phyloP scores from a whole-genome alignment of 2,329 filamentous ascomycete genomes.

The Daldinia sp. region DNA sequence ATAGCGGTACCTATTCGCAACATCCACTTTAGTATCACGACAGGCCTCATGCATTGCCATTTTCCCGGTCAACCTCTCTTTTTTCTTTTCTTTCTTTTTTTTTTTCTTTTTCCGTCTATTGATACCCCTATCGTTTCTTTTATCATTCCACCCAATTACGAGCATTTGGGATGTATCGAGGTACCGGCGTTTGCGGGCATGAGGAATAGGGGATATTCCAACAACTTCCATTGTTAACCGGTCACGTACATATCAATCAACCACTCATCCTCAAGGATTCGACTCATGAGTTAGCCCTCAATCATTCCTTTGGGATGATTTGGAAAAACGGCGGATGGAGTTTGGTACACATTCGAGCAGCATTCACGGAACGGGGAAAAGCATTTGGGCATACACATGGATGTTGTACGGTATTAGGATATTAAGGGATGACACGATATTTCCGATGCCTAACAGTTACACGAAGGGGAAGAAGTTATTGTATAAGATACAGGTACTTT shows the following conservation, averaged over 20 bases:
- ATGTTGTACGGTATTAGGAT: constrained; percentile 18
- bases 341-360: constrained; percentile 26
- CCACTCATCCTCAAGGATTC: not conserved
- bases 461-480: constrained; percentile 13
- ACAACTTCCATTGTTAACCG: constrained; percentile 32
- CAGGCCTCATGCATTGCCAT: constrained; percentile 3
- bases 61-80: constrained; percentile 20
- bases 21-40: not conserved
- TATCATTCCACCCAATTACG: constrained; percentile 35
- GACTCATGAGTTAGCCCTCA: not conserved
- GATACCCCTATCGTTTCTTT: constrained; percentile 46
- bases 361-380: constrained; percentile 28
- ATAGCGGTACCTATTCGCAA: constrained; percentile 20
- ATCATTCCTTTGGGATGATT: not conserved
- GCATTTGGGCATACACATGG: constrained; percentile 20
- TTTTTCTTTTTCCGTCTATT: constrained; percentile 42
- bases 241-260: constrained; percentile 13
- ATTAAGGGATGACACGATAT: constrained; percentile 18
- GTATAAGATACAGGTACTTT: constrained; percentile 38
- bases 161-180: constrained; percentile 43
- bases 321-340: constrained; percentile 15
- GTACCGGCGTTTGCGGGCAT: constrained; percentile 37
- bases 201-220: constrained; percentile 22
- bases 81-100: constrained; percentile 38
- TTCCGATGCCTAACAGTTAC: constrained; percentile 6